These are phyloP conservation scores for Pichia sp. DNA, from an alignment of 1,139 yeast species.

Conservation along the genomic window DNA sequence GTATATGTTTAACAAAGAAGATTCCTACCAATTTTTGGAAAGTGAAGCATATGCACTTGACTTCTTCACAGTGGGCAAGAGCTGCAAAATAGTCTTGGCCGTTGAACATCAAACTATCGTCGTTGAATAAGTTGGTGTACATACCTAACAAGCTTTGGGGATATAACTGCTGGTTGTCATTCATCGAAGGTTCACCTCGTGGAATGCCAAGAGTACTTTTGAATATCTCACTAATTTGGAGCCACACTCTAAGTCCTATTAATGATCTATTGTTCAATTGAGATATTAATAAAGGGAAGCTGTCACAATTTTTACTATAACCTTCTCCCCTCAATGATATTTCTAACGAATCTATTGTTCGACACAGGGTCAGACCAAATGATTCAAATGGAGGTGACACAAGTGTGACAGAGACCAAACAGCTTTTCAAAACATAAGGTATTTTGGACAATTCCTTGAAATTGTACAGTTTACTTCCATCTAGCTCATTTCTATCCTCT, in stretches of 20 bases:
- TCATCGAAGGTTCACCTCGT: conserved; percentile 4
- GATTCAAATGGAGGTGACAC: conserved; percentile 28
- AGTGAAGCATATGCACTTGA: conserved; percentile 25
- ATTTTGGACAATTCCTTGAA: conserved; percentile 17
- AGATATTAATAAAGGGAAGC: conserved; percentile 37
- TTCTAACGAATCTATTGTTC: conserved; percentile 58
- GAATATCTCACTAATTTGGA: conserved; percentile 26
- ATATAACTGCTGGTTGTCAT: conserved; percentile 18
- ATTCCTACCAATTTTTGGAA: conserved; percentile 32
- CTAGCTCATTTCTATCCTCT: conserved; percentile 9
- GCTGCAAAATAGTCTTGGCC: conserved; percentile 49
- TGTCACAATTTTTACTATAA: conserved; percentile 14
- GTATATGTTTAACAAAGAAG: conserved; percentile 24
- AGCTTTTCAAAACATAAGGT: conserved; percentile 22
- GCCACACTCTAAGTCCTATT: conserved; percentile 47
- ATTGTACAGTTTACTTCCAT: conserved; percentile 9
- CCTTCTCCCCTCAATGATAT: conserved; percentile 54
- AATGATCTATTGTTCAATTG: conserved; percentile 57
- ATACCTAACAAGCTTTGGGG: conserved; percentile 26
- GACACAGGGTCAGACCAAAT: conserved; percentile 34
- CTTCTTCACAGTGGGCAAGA: conserved; percentile 42
- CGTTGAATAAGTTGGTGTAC: conserved; percentile 20
- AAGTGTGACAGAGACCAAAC: conserved; percentile 17
- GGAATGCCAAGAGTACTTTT: conserved; percentile 18
- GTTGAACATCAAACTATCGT: conserved; percentile 24